Evolutionary conservation across 2,329 filamentous ascomycete species (phyloP), one percentile per base, ranked within the genome.

Genomic region (Hymenoscyphus fraxineus): DNA sequence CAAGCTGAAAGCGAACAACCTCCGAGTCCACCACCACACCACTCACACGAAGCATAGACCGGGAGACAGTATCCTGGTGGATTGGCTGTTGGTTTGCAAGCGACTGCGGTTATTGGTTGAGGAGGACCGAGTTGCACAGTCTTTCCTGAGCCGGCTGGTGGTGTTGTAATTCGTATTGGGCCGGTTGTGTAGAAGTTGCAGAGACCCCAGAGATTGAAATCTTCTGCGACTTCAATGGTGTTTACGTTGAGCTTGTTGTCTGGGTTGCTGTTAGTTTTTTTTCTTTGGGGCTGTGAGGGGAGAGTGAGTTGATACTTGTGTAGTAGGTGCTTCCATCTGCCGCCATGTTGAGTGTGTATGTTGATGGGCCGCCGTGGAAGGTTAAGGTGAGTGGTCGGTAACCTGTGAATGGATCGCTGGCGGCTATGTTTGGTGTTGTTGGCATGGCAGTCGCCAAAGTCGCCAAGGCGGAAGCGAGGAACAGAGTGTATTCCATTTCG

Each of bases 161-260:
- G 57, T 7, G 56, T 39, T 39, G 47, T 35, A 10, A 62, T 35
- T 1, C 22, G 31, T 9, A 38, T 22, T 6, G n/a, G n/a, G 35
- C 39, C 72, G 7, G 71, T 64, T 0, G 79, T 80, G 63, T 76
- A 70, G 73, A 83, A 82, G n/a, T 72, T 76, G 74, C 82, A 83
- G 61, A 77, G 70, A 16, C 60, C 59, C 65, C 74, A 71, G 64
- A 79, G 79, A 68, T 79, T 75, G 74, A 80, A 83, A 74, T 79
- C 77, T 44, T 76, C 75, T 0, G 78, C 76, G 64, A 10, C 13
- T 12, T 80, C 76, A 64, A 82, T 78, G 66, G 76, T 75, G 68
- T 73, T 76, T 60, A 82, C 69, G 9, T 74, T 68, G 19, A 81
- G 69, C 57, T 72, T 69, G 60, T 76, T 79, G 67, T 80, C 79